Evolutionary conservation across 257 asterid genomes (phyloP).

Genomic region (Przewalskia tangutica): DNA sequence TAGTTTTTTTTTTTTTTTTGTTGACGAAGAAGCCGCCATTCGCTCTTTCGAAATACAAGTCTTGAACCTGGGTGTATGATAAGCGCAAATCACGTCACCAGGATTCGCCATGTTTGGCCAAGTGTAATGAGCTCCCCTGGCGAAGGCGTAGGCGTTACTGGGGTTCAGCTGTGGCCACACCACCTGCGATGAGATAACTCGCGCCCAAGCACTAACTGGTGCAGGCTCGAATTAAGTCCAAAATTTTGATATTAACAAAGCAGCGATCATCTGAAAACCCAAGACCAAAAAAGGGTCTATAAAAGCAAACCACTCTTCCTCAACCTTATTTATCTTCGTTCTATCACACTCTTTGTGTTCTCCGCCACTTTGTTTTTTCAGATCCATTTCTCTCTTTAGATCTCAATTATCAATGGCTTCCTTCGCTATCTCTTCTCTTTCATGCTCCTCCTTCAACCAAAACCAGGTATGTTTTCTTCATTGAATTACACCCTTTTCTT

Average conservation of each 20-base stretch:
- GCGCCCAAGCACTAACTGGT: too few species aligned
- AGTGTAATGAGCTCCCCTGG: too few species aligned
- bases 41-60: too few species aligned
- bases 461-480: conserved; percentile 36
- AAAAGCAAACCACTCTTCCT: background rate
- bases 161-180: too few species aligned
- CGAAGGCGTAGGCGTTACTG: too few species aligned
- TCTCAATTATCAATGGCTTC: conserved; percentile 43
- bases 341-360: conserved; percentile 37
- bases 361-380: conserved; percentile 48
- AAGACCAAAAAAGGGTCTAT: background rate
- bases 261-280: background rate
- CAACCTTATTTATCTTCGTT: background rate
- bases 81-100: too few species aligned
- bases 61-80: too few species aligned
- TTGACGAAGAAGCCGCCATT: too few species aligned
- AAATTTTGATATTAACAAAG: background rate
- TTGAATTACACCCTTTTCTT: background rate
- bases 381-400: conserved; percentile 20
- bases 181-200: too few species aligned
- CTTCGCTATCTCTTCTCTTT: conserved; percentile 24
- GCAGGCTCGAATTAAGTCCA: too few species aligned
- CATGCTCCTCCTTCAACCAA: conserved; percentile 51
- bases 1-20: too few species aligned
- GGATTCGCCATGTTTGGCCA: too few species aligned